Conservation (phyloP, 2,329 filamentous ascomycete genomes). For the Hysterium pulicare region DNA sequence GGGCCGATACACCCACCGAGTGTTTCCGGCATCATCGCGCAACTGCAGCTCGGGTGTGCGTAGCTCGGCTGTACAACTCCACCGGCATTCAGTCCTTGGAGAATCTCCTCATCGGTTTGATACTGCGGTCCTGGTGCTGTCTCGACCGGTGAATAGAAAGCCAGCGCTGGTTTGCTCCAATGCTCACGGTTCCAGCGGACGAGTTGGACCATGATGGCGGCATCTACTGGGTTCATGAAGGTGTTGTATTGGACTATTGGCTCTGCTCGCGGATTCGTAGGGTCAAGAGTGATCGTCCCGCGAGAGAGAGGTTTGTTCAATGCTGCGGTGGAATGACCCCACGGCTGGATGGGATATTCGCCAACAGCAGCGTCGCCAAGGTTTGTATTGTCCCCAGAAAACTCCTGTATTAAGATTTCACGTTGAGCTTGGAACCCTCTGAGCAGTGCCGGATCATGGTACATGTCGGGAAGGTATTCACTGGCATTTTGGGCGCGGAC, state of each 20-base stretch:
- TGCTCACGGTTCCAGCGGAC: slow-evolving; percentile 19
- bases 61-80: slow-evolving; percentile 22
- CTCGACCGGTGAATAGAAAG: slow-evolving; percentile 13
- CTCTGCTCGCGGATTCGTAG: slow-evolving; percentile 19
- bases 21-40: slow-evolving; percentile 32
- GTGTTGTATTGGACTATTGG: neutral
- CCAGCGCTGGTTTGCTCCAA: neutral
- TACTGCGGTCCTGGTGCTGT: slow-evolving; percentile 24
- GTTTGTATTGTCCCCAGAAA: neutral
- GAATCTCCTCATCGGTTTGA: slow-evolving; percentile 23
- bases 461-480: slow-evolving; percentile 4
- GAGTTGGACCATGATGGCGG: slow-evolving; percentile 17
- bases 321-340: neutral
- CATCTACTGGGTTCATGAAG: neutral
- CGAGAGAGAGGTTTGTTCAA: slow-evolving; percentile 10
- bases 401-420: slow-evolving; percentile 1
- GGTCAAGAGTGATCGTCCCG: slow-evolving; percentile 11
- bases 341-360: slow-evolving; percentile 4
- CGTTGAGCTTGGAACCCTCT: slow-evolving; percentile 8
- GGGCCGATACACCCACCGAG: slow-evolving; percentile 26
- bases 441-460: slow-evolving; percentile 2
- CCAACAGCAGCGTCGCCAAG: slow-evolving; percentile 2
- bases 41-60: slow-evolving; percentile 29
- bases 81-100: slow-evolving; percentile 15
- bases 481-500: neutral